A percentile compares a stretch with the other conserved stretches of the same genome.
Conservation (phyloP, 2,329 filamentous ascomycete genomes). For the Alternaria sp. region DNA sequence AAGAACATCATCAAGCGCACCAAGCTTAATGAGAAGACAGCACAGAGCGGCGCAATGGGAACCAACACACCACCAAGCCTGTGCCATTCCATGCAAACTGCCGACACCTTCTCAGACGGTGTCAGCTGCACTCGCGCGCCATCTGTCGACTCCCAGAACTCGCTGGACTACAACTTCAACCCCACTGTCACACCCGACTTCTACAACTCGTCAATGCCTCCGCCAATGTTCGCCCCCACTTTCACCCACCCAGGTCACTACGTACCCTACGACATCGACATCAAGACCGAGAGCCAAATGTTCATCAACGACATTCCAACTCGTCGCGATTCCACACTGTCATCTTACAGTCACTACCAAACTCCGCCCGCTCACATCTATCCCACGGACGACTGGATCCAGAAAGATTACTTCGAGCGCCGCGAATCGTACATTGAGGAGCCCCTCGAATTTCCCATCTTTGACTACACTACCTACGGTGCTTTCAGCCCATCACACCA, state of each 20-base stretch:
- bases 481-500: conserved; percentile 67
- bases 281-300: conserved; percentile 94
- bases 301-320: conserved; percentile 91
- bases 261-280: conserved; percentile 89
- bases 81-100: conserved; percentile 81
- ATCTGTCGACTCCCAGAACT: conserved; percentile 82
- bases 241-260: conserved; percentile 65
- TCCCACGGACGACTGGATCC: conserved; percentile 73
- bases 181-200: conserved; percentile 62
- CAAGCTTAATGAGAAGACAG: conserved; percentile 87
- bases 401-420: conserved; percentile 72
- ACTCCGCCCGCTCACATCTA: conserved; percentile 75
- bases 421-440: conserved; percentile 69
- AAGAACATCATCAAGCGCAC: conserved; percentile 98
- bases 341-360: conserved; percentile 91
- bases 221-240: conserved; percentile 51
- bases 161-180: conserved; percentile 69
- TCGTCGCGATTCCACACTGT: conserved; percentile 83
- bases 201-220: conserved; percentile 68
- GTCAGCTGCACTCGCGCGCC: conserved; percentile 72
- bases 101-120: conserved; percentile 78
- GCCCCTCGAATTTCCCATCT: conserved; percentile 74
- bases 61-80: conserved; percentile 76
- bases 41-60: conserved; percentile 57
- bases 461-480: conserved; percentile 78